Base-by-base conservation (phyloP, 1,139 yeast species). In the Hyphopichia burtonii region DNA sequence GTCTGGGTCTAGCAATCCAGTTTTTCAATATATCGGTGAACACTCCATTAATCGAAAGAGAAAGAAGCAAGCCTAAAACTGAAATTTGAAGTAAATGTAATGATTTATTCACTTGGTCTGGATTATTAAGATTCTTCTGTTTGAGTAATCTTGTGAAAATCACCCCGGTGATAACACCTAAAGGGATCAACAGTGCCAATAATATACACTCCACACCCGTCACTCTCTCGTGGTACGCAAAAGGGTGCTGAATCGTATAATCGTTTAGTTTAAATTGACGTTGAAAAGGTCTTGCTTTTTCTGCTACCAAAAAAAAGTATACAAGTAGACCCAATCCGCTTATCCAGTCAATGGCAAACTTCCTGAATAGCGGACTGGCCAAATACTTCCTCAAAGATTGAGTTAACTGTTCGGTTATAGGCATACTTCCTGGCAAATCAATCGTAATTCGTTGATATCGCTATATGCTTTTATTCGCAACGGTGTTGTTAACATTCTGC, bases 31-130 rank as follows among this genome's bases (percentile, higher is more conserved):
- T 56, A 49, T 72, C 78, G n/a, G 76, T 72, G 40, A 84, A 56
- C 27, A 83, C 68, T 16, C 74, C 70, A 36, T 77, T 75, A 12
- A 78, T 61, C n/a, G 76, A 66, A 49, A 80, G 61, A 0, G 85
- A 66, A 10, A 82, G 63, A 16, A 64, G 58, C 15, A 83, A 63
- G 1, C 87, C 87, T 28, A 83, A 51, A 0, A 78, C 42, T 1
- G 84, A 74, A 10, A 78, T 59, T 55, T 79, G 82, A 19, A 38
- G 9, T 19, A 38, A 34, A 30, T 38, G 41, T 10, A 25, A n/a
- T 27, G 32, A 16, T 20, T 38, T 23, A 17, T 22, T 16, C 27
- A 42, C 10, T 17, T 35, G 28, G 14, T 33, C 39, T 15, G 36
- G 14, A 17, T 31, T 25, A 27, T 8, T 20, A 4, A 14, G 9